Conservation (phyloP, 2,329 filamentous ascomycete genomes). For the Diaporthe sp. region DNA sequence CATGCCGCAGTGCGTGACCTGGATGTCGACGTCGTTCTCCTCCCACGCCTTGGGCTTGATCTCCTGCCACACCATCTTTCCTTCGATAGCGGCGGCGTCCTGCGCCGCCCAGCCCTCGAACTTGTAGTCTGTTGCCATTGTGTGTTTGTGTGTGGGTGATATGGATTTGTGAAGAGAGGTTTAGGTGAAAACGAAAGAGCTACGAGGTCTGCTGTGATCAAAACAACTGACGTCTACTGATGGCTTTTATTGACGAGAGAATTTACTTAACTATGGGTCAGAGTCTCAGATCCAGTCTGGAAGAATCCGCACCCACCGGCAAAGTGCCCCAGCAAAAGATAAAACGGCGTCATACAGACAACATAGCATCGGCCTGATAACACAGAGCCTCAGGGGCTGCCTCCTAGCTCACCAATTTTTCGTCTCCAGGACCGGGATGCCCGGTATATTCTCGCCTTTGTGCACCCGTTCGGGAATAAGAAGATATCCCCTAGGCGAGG, state of each 20-base stretch:
- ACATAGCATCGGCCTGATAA: not conserved
- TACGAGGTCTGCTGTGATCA: not conserved
- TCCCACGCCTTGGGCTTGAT: conserved; percentile 77
- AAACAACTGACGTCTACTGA: not conserved
- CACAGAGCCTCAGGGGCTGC: conserved; percentile 13
- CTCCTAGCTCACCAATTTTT: not conserved
- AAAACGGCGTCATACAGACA: not conserved
- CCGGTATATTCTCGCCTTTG: conserved; percentile 1
- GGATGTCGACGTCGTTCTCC: conserved; percentile 76
- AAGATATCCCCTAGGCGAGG: not conserved
- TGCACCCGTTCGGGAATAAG: not conserved
- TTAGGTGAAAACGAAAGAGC: not conserved
- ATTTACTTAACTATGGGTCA: not conserved
- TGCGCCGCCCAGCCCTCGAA: conserved; percentile 68
- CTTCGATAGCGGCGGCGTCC: conserved; percentile 56
- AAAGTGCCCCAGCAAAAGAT: not conserved
- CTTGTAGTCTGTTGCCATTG: conserved; percentile 55
- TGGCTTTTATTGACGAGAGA: not conserved
- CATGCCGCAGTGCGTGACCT: conserved; percentile 76
- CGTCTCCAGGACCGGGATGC: not conserved
- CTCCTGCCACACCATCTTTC: conserved; percentile 68
- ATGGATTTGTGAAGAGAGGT: not conserved
- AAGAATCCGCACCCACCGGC: not conserved
- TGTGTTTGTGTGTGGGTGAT: not conserved
- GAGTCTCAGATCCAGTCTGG: not conserved